Percentiles rank a stretch among this genome's conserved stretches.
phyloP scores from a whole-genome alignment of 2,329 filamentous ascomycete species.

The Stenocarpella maydis region DNA sequence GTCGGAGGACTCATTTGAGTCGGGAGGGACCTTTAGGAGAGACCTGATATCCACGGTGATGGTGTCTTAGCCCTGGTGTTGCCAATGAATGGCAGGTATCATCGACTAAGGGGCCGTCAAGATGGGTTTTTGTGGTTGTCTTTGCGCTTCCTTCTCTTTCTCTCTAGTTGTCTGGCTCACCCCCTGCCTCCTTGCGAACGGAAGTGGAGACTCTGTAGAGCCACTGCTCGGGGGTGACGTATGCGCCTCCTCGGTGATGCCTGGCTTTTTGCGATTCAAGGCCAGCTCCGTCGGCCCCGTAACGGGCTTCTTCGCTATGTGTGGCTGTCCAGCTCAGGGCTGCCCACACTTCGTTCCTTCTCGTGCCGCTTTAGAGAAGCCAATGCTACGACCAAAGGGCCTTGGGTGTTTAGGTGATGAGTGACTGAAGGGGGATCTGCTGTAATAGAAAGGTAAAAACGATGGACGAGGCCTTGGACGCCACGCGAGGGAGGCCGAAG shows the following conservation, averaged over 20 bases:
- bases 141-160: constrained; percentile 26
- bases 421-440: neutral
- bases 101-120: constrained; percentile 9
- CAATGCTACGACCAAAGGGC: constrained; percentile 5
- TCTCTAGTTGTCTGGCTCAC: constrained; percentile 23
- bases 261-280: constrained; percentile 5
- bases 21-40: constrained; percentile 75
- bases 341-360: neutral
- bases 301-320: constrained; percentile 7
- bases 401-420: neutral
- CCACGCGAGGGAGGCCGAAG: constrained; percentile 7
- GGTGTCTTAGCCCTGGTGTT: constrained; percentile 52
- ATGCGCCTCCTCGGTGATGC: constrained; percentile 15
- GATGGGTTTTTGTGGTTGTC: constrained; percentile 4
- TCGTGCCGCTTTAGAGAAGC: neutral
- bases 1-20: constrained; percentile 74
- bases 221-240: constrained; percentile 13
- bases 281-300: constrained; percentile 14
- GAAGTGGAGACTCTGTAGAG: constrained; percentile 19
- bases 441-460: constrained; percentile 21
- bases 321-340: neutral
- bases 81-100: constrained; percentile 44
- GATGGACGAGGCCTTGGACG: constrained; percentile 8
- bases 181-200: constrained; percentile 23
- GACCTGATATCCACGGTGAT: constrained; percentile 95